Evolutionary conservation across 495 filamentous ascomycete species (phyloP), one percentile per base, ranked within the genome.

Genomic region (Aspergillus leporis): DNA sequence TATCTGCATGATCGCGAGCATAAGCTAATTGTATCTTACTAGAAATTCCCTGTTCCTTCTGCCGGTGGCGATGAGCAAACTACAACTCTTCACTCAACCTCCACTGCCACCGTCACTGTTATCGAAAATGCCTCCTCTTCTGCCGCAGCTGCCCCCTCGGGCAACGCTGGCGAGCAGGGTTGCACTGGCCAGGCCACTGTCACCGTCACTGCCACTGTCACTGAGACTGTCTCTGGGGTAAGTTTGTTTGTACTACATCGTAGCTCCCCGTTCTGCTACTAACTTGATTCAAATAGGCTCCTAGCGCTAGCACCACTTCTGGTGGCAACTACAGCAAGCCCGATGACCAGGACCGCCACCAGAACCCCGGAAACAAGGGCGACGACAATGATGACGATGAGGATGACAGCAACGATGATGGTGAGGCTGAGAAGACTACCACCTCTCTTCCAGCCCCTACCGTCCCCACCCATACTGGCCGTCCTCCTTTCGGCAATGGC

Each of bases 171-270:
- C 41, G 53, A 58, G 38, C 51, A 63, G 21, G 59, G 61, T 34
- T 60, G 53, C 61, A 57, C 56, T 38, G 61, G 57, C 36, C 74
- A 71, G 55, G 76, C 74, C 25, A 81, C 76, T 30, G 72, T 78
- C 53, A 75, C 73, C 55, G 76, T 75, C 19, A 81, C 76, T 28
- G 72, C 77, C 51, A 71, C 74, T 22, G 69, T 68, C 18, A 70
- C 66, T 18, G 60, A 69, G 23, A 76, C 73, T 16, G 69, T 78
- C 68, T 77, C 78, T 56, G 74, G 76, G 58, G 78, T 79, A 72
- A 54, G 75, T 59, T 31, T 18, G 19, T 3, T 23, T 47, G 18
- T 16, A 23, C 6, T 18, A 3, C 5, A 2, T 34, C 23, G 5
- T 40, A 36, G 7, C 12, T 28, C n/a, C 36, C 14, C 19, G 34